phyloP scores from a whole-genome alignment of 495 filamentous ascomycete genomes.

The Cenococcum geophilum region DNA sequence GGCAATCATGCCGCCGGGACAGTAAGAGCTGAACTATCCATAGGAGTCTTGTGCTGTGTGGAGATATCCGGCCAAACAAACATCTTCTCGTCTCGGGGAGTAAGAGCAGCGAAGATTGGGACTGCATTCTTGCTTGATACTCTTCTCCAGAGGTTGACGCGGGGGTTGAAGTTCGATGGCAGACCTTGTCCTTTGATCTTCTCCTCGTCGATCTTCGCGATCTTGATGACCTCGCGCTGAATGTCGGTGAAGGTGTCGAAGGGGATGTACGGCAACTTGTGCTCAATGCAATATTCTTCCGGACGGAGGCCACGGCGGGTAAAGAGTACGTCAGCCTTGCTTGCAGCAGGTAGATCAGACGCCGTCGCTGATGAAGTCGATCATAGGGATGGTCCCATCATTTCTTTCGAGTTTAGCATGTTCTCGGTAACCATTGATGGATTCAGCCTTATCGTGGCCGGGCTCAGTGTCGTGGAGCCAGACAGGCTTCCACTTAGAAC shows the following conservation, averaged over 20 bases:
- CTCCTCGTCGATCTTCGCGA: slow-evolving; percentile 55
- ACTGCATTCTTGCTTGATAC: slow-evolving; percentile 55
- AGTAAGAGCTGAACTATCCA: slow-evolving; percentile 9
- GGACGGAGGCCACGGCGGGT: slow-evolving; percentile 61
- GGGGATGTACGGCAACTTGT: slow-evolving; percentile 56
- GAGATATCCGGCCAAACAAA: slow-evolving; percentile 57
- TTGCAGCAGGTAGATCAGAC: slow-evolving; percentile 67
- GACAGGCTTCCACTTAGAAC: slow-evolving; percentile 59
- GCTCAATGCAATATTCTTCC: slow-evolving; percentile 64
- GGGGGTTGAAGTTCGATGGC: slow-evolving; percentile 61
- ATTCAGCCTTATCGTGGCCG: slow-evolving; percentile 65
- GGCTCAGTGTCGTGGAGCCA: slow-evolving; percentile 64
- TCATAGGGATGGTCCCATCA: slow-evolving; percentile 60
- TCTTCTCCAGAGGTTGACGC: slow-evolving; percentile 66
- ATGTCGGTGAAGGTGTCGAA: slow-evolving; percentile 67
- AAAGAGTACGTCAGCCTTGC: slow-evolving; percentile 72
- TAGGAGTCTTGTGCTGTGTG: slow-evolving; percentile 11
- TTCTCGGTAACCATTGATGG: slow-evolving; percentile 54
- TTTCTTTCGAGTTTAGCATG: slow-evolving; percentile 49
- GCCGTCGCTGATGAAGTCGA: slow-evolving; percentile 74
- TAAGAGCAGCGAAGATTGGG: slow-evolving; percentile 51
- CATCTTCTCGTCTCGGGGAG: slow-evolving; percentile 58
- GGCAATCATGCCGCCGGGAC: background rate
- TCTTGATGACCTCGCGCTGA: slow-evolving; percentile 55
- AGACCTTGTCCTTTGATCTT: slow-evolving; percentile 60